These are phyloP conservation scores for Bryopsis sp. DNA, from an alignment of 139 green algal species.

Conservation along the genomic window DNA sequence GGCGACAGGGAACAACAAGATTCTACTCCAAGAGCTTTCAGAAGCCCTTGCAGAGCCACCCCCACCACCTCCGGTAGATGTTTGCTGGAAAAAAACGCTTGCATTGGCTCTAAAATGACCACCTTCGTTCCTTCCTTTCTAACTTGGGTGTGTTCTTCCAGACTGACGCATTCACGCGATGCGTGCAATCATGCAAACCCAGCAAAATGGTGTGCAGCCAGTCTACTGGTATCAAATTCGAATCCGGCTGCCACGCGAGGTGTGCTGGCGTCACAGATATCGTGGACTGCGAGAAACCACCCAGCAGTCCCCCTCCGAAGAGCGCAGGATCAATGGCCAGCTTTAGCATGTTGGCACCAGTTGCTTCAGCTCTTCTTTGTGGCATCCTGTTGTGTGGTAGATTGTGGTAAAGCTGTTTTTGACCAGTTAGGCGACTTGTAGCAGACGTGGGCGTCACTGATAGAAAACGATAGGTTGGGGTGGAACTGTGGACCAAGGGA, in stretches of 20 bases:
- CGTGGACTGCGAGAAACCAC: background rate
- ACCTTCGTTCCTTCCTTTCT: background rate
- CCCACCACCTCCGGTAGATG: background rate
- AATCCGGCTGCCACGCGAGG: background rate
- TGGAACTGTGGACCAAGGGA: too few species aligned
- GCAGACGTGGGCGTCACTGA: too few species aligned
- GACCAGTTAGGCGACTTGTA: too few species aligned
- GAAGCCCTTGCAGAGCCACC: background rate
- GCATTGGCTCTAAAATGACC: too few species aligned
- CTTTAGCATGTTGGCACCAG: too few species aligned
- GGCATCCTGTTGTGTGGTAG: too few species aligned
- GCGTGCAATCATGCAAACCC: background rate
- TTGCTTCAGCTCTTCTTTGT: too few species aligned
- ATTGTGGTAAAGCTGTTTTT: too few species aligned
- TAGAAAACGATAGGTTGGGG: too few species aligned
- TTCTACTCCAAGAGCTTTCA: slow-evolving; percentile 5
- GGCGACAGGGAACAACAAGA: slow-evolving; percentile 14
- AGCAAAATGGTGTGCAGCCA: background rate
- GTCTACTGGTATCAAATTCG: background rate
- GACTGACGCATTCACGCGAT: background rate
- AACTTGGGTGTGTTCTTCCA: background rate
- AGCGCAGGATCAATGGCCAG: too few species aligned
- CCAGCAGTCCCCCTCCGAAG: too few species aligned
- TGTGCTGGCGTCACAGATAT: slow-evolving; percentile 12
- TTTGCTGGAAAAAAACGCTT: too few species aligned